Evolutionary conservation across 2,329 filamentous ascomycete genomes (phyloP), one percentile per base, ranked within the genome.

Genomic region (Neonectria faginata): DNA sequence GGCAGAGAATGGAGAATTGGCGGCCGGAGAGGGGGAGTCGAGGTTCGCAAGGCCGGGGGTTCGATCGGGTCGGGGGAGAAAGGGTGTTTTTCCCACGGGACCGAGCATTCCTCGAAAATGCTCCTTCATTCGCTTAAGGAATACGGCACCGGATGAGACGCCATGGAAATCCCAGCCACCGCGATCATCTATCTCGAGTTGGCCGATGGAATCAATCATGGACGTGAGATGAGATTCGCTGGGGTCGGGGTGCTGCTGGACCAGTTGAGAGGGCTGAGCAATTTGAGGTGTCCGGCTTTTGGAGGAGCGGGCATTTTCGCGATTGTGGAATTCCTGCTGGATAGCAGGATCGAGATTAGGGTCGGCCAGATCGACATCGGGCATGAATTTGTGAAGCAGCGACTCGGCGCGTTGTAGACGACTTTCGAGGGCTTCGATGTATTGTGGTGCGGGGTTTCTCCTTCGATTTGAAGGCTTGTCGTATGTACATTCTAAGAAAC

Each of bases 131-230:
- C 92, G 89, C 68, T 89, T 88, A 71, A 97, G 86, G 77, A 97
- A 99, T 67, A 95, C 93, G 47, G 94, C 87, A 3, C 95, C 94
- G 0, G 96, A 98, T 0, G 95, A 97, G 68, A 92, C 92, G 52
- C 96, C 96, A 75, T 97, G 93, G 74, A 97, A 99, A 78, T 98
- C 94, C 89, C 94, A 97, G 72, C 96, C 89, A 45, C 95, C 95
- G 72, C 90, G 89, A 71, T 98, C 95, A 73, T 97, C 94, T 36
- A 98, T 85, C 74, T 98, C 95, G 18, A 99, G 85, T 76, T 94
- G 92, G 39, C 95, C 96, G 3, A 95, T 93, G 45, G 92, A 92
- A 75, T 95, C 92, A 62, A 98, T 94, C 95, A 99, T 98, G 29
- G 94, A 97, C 75, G 95, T 90, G 27, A 99, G 83, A 68, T 95